A percentile compares a stretch with the other conserved stretches of the same genome.
phyloP scores from a whole-genome alignment of 768 basidiomycete genomes.

The Mycena polygramma region DNA sequence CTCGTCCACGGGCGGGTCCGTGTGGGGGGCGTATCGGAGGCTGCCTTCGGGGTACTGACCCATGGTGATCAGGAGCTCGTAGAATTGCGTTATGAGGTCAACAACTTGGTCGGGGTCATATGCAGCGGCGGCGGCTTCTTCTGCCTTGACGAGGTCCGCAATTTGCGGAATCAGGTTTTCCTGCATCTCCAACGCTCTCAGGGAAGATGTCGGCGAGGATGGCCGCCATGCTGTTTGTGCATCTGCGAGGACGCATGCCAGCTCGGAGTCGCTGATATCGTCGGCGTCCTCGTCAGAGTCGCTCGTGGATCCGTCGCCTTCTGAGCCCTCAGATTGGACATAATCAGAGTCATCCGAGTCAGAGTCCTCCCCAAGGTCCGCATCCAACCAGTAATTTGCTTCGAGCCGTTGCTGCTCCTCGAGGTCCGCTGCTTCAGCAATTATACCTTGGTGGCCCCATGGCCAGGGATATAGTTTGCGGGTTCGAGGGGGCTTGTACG shows the following conservation, averaged over 20 bases:
- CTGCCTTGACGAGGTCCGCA: conserved; percentile 23
- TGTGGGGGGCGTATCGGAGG: conserved; percentile 25
- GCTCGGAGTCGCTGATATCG: conserved; percentile 17
- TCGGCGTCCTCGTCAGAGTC: background rate
- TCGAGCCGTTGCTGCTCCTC: background rate
- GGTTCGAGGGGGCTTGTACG: background rate
- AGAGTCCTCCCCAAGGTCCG: background rate
- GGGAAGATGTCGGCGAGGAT: background rate
- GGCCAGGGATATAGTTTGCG: conserved; percentile 24
- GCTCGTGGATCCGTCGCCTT: background rate
- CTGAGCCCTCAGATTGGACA: conserved; percentile 3
- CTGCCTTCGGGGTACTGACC: conserved; percentile 28
- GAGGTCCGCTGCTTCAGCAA: background rate
- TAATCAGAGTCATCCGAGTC: conserved; percentile 7
- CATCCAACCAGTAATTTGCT: conserved; percentile 23
- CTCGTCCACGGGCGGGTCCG: conserved; percentile 14
- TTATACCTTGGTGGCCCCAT: conserved; percentile 21
- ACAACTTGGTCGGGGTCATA: conserved; percentile 27
- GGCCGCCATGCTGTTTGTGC: background rate
- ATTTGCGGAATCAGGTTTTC: conserved; percentile 20
- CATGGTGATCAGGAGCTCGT: conserved; percentile 26
- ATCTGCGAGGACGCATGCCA: background rate
- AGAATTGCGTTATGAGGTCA: conserved; percentile 24
- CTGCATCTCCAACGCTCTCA: background rate
- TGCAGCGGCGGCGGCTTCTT: conserved; percentile 15